Base-by-base conservation (phyloP, 108 stramenopile species). In the Skeletonema menzelii region DNA sequence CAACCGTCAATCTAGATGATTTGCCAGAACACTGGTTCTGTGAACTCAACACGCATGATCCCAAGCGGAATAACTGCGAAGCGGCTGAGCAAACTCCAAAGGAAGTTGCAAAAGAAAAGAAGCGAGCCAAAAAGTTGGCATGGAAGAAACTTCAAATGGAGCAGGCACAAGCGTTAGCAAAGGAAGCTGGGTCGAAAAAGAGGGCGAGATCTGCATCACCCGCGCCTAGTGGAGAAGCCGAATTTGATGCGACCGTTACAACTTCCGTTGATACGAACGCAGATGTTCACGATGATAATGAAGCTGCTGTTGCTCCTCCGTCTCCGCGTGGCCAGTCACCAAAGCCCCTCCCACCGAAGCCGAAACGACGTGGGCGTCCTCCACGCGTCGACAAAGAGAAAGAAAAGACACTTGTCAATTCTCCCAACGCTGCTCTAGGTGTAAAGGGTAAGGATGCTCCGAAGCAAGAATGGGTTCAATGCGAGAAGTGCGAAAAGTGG, bases 401-500 rank as follows among this genome's bases (percentile, higher is more conserved):
- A 62, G 67, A 44, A 58, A 72, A 69, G 46, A 49, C 38, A 26
- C 24, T n/a, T 32, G 13, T 73, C 68, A 57, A 65, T 55, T 15
- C 27, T 27, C 40, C 61, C 24, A 58, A 68, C 3, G 20, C 64
- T 27, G 20, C 40, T 27, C 64, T 24, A 65, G 63, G 19, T n/a
- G 70, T n/a, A 5, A 69, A 83, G 34, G 70, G 49, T 5, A 69
- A 83, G 40, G 88, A 85, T 35, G 84, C 64, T 3, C 66, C 55
- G 22, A 90, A 91, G 67, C 83, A 90, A 46, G 91, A 92, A 61
- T 95, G 94, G 94, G 94, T 92, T 0, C 91, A 92, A 67, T 95
- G 94, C 57, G 94, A 95, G 40, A 91, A 89, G 60, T 95, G 93
- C 59, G 84, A 89, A 27, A 92, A 90, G 68, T 95, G 93, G 93